Percentiles rank a stretch among this genome's conserved stretches.
These are phyloP conservation scores for Raddia distichophylla DNA, from an alignment of 176 grass and related monocot genomes.

Conservation along the genomic window DNA sequence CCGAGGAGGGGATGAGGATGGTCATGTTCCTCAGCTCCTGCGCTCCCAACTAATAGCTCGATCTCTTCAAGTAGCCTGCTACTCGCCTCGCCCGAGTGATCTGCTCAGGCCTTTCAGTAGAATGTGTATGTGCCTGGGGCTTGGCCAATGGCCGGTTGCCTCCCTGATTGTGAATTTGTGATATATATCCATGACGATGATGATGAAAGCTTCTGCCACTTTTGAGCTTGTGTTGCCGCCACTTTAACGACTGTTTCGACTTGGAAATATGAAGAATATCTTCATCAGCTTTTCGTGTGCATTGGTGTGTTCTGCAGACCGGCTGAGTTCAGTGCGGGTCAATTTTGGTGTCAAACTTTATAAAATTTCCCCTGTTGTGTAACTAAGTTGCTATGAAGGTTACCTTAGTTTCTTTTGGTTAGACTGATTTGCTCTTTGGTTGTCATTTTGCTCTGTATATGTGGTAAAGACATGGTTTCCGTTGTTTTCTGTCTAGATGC, in stretches of 20 bases:
- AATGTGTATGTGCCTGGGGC: neutral
- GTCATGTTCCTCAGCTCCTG: slow-evolving; percentile 78
- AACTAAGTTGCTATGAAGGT: too few species aligned
- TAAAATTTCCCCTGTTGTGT: too few species aligned
- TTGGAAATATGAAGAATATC: neutral
- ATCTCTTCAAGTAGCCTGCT: too few species aligned
- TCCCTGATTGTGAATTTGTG: neutral
- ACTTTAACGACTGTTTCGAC: neutral
- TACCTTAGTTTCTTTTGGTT: too few species aligned
- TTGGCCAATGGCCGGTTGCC: neutral
- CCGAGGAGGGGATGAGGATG: slow-evolving; percentile 60
- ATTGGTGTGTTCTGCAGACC: too few species aligned
- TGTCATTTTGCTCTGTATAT: too few species aligned
- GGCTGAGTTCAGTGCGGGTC: too few species aligned
- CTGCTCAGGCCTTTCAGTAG: neutral
- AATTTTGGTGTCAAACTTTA: too few species aligned
- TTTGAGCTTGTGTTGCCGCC: neutral
- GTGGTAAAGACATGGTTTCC: too few species aligned
- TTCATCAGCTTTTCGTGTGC: too few species aligned
- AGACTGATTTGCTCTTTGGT: too few species aligned
- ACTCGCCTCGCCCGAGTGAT: neutral
- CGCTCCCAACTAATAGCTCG: slow-evolving; percentile 19
- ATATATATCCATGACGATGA: neutral
- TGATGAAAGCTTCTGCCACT: neutral
- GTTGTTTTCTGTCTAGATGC: too few species aligned